Evolutionary conservation across 1,139 yeast species (phyloP).

Genomic region (Wickerhamiella pararugosa): DNA sequence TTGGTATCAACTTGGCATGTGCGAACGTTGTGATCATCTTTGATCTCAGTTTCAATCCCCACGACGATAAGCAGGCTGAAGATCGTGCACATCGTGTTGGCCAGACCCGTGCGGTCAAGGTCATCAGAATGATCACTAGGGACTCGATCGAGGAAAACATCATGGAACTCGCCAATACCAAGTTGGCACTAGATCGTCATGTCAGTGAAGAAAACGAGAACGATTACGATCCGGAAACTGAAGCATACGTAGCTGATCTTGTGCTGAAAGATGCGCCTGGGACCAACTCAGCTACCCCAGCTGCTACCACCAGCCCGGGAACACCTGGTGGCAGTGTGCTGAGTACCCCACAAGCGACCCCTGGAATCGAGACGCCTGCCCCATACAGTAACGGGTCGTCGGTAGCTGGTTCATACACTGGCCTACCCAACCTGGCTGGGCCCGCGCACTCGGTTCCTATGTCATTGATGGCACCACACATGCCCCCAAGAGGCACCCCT

Average conservation of each 20-base stretch:
- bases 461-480: slow-evolving; percentile 5
- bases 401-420: neutral
- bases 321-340: neutral
- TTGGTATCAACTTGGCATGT: slow-evolving; percentile 90
- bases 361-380: slow-evolving; percentile 1
- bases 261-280: slow-evolving; percentile 11
- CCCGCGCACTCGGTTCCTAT: neutral
- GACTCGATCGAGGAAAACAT: slow-evolving; percentile 84
- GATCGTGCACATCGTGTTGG: slow-evolving; percentile 98
- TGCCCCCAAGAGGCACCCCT: slow-evolving; percentile 6
- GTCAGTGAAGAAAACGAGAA: slow-evolving; percentile 34
- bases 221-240: slow-evolving; percentile 17
- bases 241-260: slow-evolving; percentile 17
- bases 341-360: neutral
- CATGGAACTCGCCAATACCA: slow-evolving; percentile 72
- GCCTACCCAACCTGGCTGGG: neutral
- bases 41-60: slow-evolving; percentile 94
- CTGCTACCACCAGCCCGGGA: neutral
- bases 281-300: neutral
- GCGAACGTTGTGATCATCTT: slow-evolving; percentile 86
- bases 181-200: slow-evolving; percentile 68
- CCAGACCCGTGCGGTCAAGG: slow-evolving; percentile 75
- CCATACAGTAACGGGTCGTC: neutral
- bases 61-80: slow-evolving; percentile 96
- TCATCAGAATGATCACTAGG: slow-evolving; percentile 57